phyloP scores from a whole-genome alignment of 768 basidiomycete genomes.

The Suillus hirtellus region DNA sequence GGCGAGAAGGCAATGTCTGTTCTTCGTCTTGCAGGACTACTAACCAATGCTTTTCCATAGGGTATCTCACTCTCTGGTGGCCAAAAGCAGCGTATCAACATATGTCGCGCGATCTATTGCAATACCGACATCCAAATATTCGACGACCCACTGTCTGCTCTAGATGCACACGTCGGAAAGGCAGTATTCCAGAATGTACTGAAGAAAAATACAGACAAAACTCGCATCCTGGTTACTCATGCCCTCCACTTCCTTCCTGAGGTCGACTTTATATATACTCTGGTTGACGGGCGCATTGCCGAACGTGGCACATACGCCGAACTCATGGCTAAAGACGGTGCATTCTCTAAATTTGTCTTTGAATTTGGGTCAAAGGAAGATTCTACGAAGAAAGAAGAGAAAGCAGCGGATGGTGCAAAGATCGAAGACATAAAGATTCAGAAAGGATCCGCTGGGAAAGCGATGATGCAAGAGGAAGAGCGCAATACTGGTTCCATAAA shows the following conservation, averaged over 20 bases:
- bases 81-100: slow-evolving; percentile 77
- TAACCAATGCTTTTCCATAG: slow-evolving; percentile 25
- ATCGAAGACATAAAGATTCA: slow-evolving; percentile 37
- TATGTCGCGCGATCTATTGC: slow-evolving; percentile 86
- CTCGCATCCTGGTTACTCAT: slow-evolving; percentile 88
- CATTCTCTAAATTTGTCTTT: slow-evolving; percentile 70
- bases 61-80: slow-evolving; percentile 90
- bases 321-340: slow-evolving; percentile 61
- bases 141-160: slow-evolving; percentile 82
- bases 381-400: slow-evolving; percentile 40
- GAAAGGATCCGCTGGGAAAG: slow-evolving; percentile 42
- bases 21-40: slow-evolving; percentile 11
- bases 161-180: slow-evolving; percentile 92
- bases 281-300: slow-evolving; percentile 74
- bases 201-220: slow-evolving; percentile 64
- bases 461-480: slow-evolving; percentile 84
- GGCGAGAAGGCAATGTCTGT: slow-evolving; percentile 56
- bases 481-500: slow-evolving; percentile 66
- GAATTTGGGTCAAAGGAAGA: slow-evolving; percentile 79
- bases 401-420: slow-evolving; percentile 33
- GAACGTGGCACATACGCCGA: slow-evolving; percentile 81
- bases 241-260: slow-evolving; percentile 87
- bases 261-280: slow-evolving; percentile 82
- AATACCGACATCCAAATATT: slow-evolving; percentile 86
- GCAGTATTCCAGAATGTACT: slow-evolving; percentile 85